Conservation (phyloP, 148 eudicot species). For the Camellia granthamiana region DNA sequence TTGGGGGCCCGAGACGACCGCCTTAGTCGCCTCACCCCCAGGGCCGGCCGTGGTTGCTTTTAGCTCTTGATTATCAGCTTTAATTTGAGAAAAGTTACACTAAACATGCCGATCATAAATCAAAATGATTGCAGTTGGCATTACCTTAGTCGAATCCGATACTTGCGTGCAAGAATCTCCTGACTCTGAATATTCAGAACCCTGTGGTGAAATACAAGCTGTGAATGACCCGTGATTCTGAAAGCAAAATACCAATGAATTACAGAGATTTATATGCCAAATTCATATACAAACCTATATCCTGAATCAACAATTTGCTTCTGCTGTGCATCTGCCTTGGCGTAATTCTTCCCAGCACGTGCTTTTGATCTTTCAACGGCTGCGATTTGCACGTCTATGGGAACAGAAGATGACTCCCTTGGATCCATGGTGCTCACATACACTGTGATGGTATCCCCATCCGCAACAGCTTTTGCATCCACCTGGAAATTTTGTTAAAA, state of each 20-base stretch:
- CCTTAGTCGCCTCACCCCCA: too few relatives aligned
- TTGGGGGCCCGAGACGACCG: too few relatives aligned
- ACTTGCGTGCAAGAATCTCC: slow-evolving; percentile 76
- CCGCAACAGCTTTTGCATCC: slow-evolving; percentile 86
- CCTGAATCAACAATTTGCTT: slow-evolving; percentile 63
- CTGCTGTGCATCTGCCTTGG: slow-evolving; percentile 79
- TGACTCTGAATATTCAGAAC: slow-evolving; percentile 53
- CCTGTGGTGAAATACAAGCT: slow-evolving; percentile 37
- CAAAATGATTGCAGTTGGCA: not conserved
- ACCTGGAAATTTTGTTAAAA: slow-evolving; percentile 38
- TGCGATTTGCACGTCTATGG: slow-evolving; percentile 62
- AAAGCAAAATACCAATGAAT: not conserved
- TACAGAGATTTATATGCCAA: not conserved
- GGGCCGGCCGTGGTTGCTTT: too few relatives aligned
- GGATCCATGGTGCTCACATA: slow-evolving; percentile 80
- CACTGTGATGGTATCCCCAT: slow-evolving; percentile 89
- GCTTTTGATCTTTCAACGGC: slow-evolving; percentile 73
- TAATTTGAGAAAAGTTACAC: too few relatives aligned
- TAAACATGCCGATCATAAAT: too few relatives aligned
- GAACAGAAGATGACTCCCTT: slow-evolving; percentile 73
- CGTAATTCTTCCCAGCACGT: slow-evolving; percentile 60
- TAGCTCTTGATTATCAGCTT: too few relatives aligned
- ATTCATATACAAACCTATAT: slow-evolving; percentile 48
- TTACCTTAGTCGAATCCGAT: slow-evolving; percentile 87
- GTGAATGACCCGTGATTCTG: not conserved